Evolutionary conservation across 768 basidiomycete species (phyloP), one percentile per base, ranked within the genome.

Genomic region (Suillus subaureus): DNA sequence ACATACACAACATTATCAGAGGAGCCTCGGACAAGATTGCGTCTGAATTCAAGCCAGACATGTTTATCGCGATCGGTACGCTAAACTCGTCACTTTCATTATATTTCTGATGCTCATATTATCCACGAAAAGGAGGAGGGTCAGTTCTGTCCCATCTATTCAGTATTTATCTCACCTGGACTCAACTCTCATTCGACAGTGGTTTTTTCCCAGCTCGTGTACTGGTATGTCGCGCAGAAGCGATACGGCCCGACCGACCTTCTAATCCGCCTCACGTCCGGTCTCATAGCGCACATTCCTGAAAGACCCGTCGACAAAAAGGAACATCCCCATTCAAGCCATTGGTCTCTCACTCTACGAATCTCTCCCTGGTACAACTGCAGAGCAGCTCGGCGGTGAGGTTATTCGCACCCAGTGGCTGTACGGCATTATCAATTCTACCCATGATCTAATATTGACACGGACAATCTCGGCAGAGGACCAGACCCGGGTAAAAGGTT

Each of bases 341-440:
- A 98, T 99, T 69, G 96, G 97, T 2, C 86, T 99, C 39, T 96
- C 95, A 6, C 83, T 99, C 4, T 99, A 99, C 71, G 97, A 99
- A 75, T 87, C 92, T 33, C 82, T 99, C 21, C 89, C 89, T 6
- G 93, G 89, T 21, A 85, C 87, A 4, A 87, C 87, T 1, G 87
- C 78, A 35, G 88, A 94, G 70, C 86, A 89, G 74, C 84, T 95
- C 61, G 93, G 93, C 58, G 84, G 81, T 66, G 90, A 97, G 75
- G 94, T 99, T 68, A 82, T 97, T 70, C 86, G 96, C 63, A 99
- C 96, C 18, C 97, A 99, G 78, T 99, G 97, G 97, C 81, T 99
- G 92, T 93, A 76, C 74, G 90, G 80, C 23, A 26, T 58, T 40
- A 26, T 58, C 62, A 21, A 1, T 35, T 39, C 9, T 35, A 70